Evolutionary conservation across 768 basidiomycete species (phyloP), one percentile per base, ranked within the genome.

Genomic region (Wakefieldia striispora): DNA sequence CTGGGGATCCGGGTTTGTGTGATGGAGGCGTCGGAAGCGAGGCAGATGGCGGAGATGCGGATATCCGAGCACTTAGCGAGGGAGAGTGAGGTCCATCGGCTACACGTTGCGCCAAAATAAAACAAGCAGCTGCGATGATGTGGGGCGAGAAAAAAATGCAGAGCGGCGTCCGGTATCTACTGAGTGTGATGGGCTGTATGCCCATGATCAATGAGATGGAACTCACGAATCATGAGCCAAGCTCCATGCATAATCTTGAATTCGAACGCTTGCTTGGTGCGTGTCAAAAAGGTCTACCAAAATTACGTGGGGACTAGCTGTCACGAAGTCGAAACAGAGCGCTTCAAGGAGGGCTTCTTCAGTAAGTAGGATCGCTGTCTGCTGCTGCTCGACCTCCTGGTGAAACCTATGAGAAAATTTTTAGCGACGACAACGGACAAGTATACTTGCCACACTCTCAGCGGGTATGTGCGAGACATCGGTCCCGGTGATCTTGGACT

Each of bases 211-310:
- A 19, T 26, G 31, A 39, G 31, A 43, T 20, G 13, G 36, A 31
- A 78, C 77, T 68, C 50, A 92, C 91, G 91, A 90, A 72, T 93
- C 91, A 68, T 91, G 88, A 13, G 89, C 86, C 43, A 93, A 74
- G 53, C 87, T 88, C 91, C 90, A 93, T 12, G 88, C 83, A 60
- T 81, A 84, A 61, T 91, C 89, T 65, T 87, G 82, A 31, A 85
- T 64, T 29, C 72, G 66, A 17, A 62, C 45, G 31, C 75, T 76
- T 37, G 75, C 72, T 53, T 76, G 75, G 38, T 77, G 68, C 9
- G 75, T 70, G 48, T 84, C 80, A 59, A 90, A 86, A 11, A 91
- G 72, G 53, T 90, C 84, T 38, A 88, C 80, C 26, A 93, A 72
- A 44, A 85, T 78, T 26, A 81, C 80, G 57, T 93, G 91, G 16